Base-by-base conservation (phyloP, 345 rosid species). In the Bruguiera parviflora region DNA sequence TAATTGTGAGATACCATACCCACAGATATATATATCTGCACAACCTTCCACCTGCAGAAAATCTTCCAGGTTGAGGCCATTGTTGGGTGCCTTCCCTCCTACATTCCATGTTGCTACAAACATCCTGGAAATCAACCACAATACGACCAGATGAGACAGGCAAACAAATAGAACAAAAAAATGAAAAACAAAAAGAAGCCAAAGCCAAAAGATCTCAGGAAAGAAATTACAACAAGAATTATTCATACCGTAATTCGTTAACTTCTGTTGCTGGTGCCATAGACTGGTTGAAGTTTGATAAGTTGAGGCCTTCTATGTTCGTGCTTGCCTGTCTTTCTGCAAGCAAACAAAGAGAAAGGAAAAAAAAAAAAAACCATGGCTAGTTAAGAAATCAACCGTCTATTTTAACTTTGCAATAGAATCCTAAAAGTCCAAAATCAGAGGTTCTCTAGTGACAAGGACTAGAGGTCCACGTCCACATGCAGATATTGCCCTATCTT, bases 71-170 rank as follows among this genome's bases (percentile, higher is more conserved):
- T 88, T 88, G 63, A 95, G 85, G 71, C 80, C 83, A 47, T 58
- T 70, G 57, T 73, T 81, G n/a, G 99, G 99, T 47, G 96, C 66
- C 79, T 77, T 90, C 56, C 99, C 99, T 76, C 92, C 99, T 27
- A 95, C 97, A 68, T 95, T 95, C 99, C 99, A 92, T 10, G 99
- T 95, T 46, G 94, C 89, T 13, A 81, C 83, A 79, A 83, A 88
- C 59, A 95, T 79, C 82, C 99, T 95, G 84, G 76, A 73, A 74
- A 58, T 28, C 25, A 64, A 68, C 22, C 29, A 63, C 35, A 68
- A 39, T 39, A 71, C 52, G 28, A 69, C 35, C 73, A 71, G 33
- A 64, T 66, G 70, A 79, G 31, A 63, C 63, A 68, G 28, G 5
- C 53, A 67, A 37, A 72, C 15, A 5, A 27, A 43, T 60, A 37